Evolutionary conservation across 352 stramenopile genomes (phyloP).

Genomic region (Phytophthora citricola): DNA sequence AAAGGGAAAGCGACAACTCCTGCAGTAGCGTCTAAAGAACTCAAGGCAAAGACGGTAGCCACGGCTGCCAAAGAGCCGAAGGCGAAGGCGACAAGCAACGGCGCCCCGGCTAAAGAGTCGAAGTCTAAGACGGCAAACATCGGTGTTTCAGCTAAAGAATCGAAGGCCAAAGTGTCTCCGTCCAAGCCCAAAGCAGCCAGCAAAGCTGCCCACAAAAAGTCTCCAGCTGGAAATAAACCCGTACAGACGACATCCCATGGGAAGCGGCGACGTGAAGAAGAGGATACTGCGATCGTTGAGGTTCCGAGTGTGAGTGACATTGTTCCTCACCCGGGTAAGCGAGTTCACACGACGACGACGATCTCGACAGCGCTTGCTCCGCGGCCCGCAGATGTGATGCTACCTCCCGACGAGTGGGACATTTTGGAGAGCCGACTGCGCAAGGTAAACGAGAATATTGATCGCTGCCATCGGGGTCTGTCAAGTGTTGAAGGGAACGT

Average conservation of each 20-base stretch:
- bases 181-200: constrained; percentile 9
- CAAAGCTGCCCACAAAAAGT: constrained; percentile 11
- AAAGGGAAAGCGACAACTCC: constrained; percentile 19
- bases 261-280: constrained; percentile 47
- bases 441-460: constrained; percentile 76
- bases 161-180: constrained; percentile 19
- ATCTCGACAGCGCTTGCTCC: constrained; percentile 58
- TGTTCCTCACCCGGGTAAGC: constrained; percentile 54
- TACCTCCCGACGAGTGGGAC: constrained; percentile 73
- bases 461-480: constrained; percentile 62
- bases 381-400: constrained; percentile 42
- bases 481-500: constrained; percentile 52
- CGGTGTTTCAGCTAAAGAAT: constrained; percentile 12
- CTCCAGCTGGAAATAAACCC: constrained; percentile 1
- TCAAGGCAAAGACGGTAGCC: constrained; percentile 13
- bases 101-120: no score
- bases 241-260: constrained; percentile 6
- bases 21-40: constrained; percentile 12
- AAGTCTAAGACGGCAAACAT: constrained; percentile 16
- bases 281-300: constrained; percentile 50
- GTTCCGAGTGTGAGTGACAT: constrained; percentile 50
- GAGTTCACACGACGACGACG: constrained; percentile 46
- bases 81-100: neutral
- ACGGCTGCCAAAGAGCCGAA: constrained; percentile 20
- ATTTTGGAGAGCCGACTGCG: constrained; percentile 65